phyloP scores from a whole-genome alignment of 1,139 yeast genomes.

The Geotrichum australiense region DNA sequence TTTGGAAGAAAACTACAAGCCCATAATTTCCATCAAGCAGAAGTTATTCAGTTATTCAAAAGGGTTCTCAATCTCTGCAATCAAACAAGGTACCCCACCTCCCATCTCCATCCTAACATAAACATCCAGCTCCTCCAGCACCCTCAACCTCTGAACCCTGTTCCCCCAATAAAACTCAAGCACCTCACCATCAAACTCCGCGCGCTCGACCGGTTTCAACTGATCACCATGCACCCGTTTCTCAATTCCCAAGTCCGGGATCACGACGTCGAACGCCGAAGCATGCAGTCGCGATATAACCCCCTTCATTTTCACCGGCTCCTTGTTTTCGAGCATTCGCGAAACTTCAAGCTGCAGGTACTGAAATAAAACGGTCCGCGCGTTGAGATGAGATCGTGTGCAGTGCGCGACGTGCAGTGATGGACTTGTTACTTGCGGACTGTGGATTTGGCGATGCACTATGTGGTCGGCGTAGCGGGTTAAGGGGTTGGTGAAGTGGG shows the following conservation, averaged over 20 bases:
- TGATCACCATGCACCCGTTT: slow-evolving; percentile 98
- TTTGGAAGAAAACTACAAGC: too few relatives aligned
- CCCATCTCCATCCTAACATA: slow-evolving; percentile 86
- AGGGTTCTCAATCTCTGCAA: slow-evolving; percentile 90
- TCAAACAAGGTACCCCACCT: slow-evolving; percentile 83
- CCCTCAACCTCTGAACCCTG: slow-evolving; percentile 70
- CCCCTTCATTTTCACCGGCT: slow-evolving; percentile 75
- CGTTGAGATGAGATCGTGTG: slow-evolving; percentile 40
- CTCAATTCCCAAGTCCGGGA: slow-evolving; percentile 94
- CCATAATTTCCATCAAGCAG: too few relatives aligned
- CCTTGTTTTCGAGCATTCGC: slow-evolving; percentile 75
- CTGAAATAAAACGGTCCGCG: not conserved
- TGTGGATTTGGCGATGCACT: slow-evolving; percentile 84
- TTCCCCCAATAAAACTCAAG: slow-evolving; percentile 82
- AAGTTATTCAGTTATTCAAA: slow-evolving; percentile 52
- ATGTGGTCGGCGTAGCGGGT: slow-evolving; percentile 86
- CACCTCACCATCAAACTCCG: slow-evolving; percentile 72
- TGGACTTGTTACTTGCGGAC: slow-evolving; percentile 91
- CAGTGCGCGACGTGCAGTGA: slow-evolving; percentile 86
- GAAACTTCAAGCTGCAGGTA: slow-evolving; percentile 19
- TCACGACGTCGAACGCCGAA: slow-evolving; percentile 86
- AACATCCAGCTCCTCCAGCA: slow-evolving; percentile 75
- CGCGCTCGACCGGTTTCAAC: slow-evolving; percentile 70
- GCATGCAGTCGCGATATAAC: slow-evolving; percentile 88
- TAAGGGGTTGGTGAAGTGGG: slow-evolving; percentile 86